Evolutionary conservation across 2,329 filamentous ascomycete genomes (phyloP), one percentile per base, ranked within the genome.

Genomic region (Mollisiaceae sp.): DNA sequence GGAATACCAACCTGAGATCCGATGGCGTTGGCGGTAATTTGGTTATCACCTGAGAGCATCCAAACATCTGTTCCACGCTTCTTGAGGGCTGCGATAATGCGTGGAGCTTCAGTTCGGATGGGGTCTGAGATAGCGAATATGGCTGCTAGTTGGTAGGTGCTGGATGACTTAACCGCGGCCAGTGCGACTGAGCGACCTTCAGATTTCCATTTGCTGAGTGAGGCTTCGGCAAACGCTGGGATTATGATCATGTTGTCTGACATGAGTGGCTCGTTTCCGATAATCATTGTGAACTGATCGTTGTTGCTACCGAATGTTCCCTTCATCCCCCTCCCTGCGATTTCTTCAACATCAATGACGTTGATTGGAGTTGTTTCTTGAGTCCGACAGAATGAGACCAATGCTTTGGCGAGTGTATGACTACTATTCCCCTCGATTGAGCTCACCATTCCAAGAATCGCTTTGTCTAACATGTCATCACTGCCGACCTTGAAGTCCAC

Each of bases 41-140:
- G 80, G 74, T 97, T 97, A 80, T 97, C 94, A 36, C 94, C 94
- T 0, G 93, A 96, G 43, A 97, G 88, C 92, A 97, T 96, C 88
- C 90, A 97, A 4, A 97, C 91, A 38, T 89, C 86, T 56, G 91
- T 89, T 22, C 90, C 88, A 18, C 85, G 85, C 4, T 83, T 78
- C 52, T 86, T 84, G 0, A 97, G 85, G 1, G 88, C 82, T 8
- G 79, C 77, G 65, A 97, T 85, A 20, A 94, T 87, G 8, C 80
- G 74, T 1, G 80, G 78, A 0, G 93, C 89, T 77, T 96, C 92
- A 0, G 87, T 85, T 2, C 94, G 90, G 68, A 97, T 86, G 0
- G 92, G 88, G 71, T 97, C 94, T 0, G 93, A 89, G 58, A 94
- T 89, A 56, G 92, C 88, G 69, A 97, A 88, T 12, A 89, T 83